Base-by-base conservation (phyloP, 176 grass and related monocot genomes). In the Ananas comosus region DNA sequence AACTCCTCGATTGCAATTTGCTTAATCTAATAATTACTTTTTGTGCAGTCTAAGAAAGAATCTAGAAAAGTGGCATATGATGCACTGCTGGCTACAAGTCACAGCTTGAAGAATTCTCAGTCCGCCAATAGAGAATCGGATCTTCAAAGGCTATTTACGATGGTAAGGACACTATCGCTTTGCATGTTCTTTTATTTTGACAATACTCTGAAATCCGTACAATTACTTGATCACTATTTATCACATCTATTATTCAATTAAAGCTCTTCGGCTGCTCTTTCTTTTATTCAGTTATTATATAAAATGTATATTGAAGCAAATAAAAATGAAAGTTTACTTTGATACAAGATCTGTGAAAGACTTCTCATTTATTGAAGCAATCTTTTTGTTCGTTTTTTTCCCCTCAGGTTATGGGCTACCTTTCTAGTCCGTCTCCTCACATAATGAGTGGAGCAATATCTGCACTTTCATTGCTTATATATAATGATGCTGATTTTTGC, bases 401-500 rank as follows among this genome's bases (percentile, higher is more conserved):
- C 78, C 68, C 74, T 65, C 83, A 96, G 93, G 83, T 96, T 52
- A 96, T 96, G 93, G 93, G 93, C 52, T 96, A 96, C 87, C 89
- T 96, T 58, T 90, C 93, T 69, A 87, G 83, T 78, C 74, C 81
- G 68, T 92, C 93, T 81, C 76, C 89, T 65, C 93, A 92, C 68
- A 90, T 97, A 79, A 76, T 89, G 58, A 90, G 93, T 64, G 93
- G 93, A 61, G 89, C 93, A 72, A 79, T 97, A 70, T 91, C 89
- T 73, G 93, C 93, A 65, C 69, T 97, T 69, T 97, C 93, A 67
- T 84, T 97, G 87, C 88, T 97, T 79, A 97, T 92, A 83, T 97
- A 97, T 65, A 92, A 74, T 71, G 89, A 92, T 72, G 89, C 93
- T 64, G 76, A 90, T 50, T 97, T 85, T 80, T 92, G 89, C 76